Percentiles rank a stretch among this genome's conserved stretches.
phyloP scores from a whole-genome alignment of 2,329 filamentous ascomycete genomes.

The Zymoseptoria brevis region DNA sequence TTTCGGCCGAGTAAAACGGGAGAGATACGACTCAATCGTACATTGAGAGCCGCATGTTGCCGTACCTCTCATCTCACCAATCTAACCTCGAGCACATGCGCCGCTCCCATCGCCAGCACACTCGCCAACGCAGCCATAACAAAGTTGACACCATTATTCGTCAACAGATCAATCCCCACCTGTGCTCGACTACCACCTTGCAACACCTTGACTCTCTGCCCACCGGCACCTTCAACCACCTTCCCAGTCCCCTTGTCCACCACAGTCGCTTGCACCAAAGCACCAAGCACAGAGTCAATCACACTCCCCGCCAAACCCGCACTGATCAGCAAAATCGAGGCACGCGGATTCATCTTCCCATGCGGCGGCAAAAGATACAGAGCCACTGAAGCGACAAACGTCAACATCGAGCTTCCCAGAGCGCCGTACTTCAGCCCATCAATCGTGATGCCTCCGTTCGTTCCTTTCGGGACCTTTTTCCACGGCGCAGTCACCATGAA shows the following conservation, averaged over 20 bases:
- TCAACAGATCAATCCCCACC: slow-evolving; percentile 65
- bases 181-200: slow-evolving; percentile 39
- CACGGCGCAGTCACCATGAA: slow-evolving; percentile 79
- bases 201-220: slow-evolving; percentile 39
- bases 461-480: slow-evolving; percentile 76
- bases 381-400: slow-evolving; percentile 54
- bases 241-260: slow-evolving; percentile 75
- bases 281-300: slow-evolving; percentile 81
- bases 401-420: slow-evolving; percentile 46
- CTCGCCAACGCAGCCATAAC: slow-evolving; percentile 82
- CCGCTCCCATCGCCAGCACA: slow-evolving; percentile 62
- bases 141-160: slow-evolving; percentile 95
- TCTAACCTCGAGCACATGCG: slow-evolving; percentile 11
- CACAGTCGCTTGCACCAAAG: slow-evolving; percentile 76
- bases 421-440: slow-evolving; percentile 50
- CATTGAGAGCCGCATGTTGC: not conserved
- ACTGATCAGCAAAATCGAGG: slow-evolving; percentile 44
- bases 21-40: too few relatives aligned
- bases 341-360: slow-evolving; percentile 7
- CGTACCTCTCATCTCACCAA: not conserved
- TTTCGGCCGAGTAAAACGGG: too few relatives aligned
- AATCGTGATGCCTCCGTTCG: slow-evolving; percentile 83
- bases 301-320: slow-evolving; percentile 76
- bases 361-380: slow-evolving; percentile 14
- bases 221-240: slow-evolving; percentile 69